Base-by-base conservation (phyloP, 306 rosid species). In the Malus sylvestris region DNA sequence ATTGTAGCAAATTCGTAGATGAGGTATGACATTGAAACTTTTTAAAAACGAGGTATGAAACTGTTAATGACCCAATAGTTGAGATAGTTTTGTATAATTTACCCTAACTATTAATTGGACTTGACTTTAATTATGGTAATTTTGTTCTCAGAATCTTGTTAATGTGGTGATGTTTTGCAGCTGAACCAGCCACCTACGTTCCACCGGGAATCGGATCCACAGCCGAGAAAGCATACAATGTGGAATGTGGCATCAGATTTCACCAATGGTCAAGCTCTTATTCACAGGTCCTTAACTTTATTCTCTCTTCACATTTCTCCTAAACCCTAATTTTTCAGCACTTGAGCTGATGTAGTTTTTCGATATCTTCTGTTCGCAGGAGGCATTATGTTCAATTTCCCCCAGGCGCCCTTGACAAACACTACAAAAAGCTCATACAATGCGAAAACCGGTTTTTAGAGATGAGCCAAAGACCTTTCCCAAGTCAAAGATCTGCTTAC, bases 331-430 rank as follows among this genome's bases (percentile, higher is more conserved):
- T 0, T 58, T 53, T 73, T 40, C 44, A 42, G 27, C 23, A 73
- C 8, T 12, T 53, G 35, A 23, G 20, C 57, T 67, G 42, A 38
- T 45, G 33, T 70, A 64, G 35, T 40, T 59, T 59, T 15, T 38
- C 20, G 1, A n/a, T 33, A 35, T 13, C 3, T 27, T 38, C 35
- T 55, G 6, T 42, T 61, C 46, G 25, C 75, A 85, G 88, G 83
- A 75, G 76, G 72, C 88, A 85, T 71, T 77, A 23, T 72, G 60
- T 85, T 69, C 80, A 76, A 68, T 86, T 88, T 62, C 85, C 87
- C 69, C 81, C 76, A 0, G 89, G 89, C 32, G 77, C 73, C 20
- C 88, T 88, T 67, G 87, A 85, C 68, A 69, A 74, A 62, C 86
- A 78, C 74, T 90, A 76, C 3, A 40, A 42, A 40, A 83, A 78